Conservation (phyloP, 768 basidiomycete genomes). For the Termitomyces eurrhizus region DNA sequence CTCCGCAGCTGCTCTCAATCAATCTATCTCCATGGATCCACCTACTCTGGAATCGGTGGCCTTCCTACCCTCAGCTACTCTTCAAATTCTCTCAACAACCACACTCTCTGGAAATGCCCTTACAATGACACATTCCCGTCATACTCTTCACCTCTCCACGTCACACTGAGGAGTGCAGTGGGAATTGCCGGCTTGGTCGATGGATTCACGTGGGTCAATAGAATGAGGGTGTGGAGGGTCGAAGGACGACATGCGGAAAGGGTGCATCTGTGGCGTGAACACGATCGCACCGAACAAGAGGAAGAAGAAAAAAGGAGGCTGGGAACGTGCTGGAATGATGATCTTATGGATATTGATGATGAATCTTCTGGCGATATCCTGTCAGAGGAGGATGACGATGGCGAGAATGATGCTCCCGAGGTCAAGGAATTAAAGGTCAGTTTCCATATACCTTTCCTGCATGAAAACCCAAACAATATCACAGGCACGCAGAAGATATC, state of each 20-base stretch:
- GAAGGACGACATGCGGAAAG: slow-evolving; percentile 66
- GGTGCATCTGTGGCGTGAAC: slow-evolving; percentile 63
- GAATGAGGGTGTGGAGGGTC: slow-evolving; percentile 58
- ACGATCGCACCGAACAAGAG: slow-evolving; percentile 62
- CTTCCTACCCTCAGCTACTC: too few relatives aligned
- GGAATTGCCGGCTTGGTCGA: slow-evolving; percentile 66
- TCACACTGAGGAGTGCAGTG: slow-evolving; percentile 52
- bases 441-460: not conserved
- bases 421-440: slow-evolving; percentile 78
- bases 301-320: slow-evolving; percentile 65
- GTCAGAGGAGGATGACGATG: slow-evolving; percentile 52
- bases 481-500: slow-evolving; percentile 65
- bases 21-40: too few relatives aligned
- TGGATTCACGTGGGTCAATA: slow-evolving; percentile 68
- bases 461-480: slow-evolving; percentile 20
- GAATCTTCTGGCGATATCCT: slow-evolving; percentile 21
- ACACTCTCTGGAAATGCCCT: too few relatives aligned
- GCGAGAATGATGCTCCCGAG: slow-evolving; percentile 67
- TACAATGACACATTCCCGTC: too few relatives aligned
- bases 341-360: slow-evolving; percentile 61
- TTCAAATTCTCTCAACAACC: too few relatives aligned
- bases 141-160: too few relatives aligned
- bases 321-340: slow-evolving; percentile 60
- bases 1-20: too few relatives aligned
- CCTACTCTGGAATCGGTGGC: too few relatives aligned